Conservation (phyloP, 1,284 basidiomycete species). For the Naganishia sp. region DNA sequence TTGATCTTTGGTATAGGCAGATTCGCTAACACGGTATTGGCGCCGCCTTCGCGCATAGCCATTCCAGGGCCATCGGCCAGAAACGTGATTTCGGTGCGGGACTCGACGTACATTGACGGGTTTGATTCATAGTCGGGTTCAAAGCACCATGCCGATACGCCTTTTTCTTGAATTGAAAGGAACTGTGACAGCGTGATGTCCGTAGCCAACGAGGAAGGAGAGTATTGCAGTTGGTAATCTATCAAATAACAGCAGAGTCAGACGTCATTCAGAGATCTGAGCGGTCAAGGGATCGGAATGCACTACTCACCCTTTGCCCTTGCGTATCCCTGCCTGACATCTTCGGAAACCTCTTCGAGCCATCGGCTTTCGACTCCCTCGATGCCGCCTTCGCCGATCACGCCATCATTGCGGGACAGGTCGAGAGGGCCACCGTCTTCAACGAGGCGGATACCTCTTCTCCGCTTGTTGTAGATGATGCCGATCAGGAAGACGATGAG, state of each 20-base stretch:
- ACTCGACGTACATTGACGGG: conserved; percentile 84
- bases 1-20: conserved; percentile 91
- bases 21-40: conserved; percentile 90
- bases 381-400: conserved; percentile 87
- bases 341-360: conserved; percentile 79
- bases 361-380: conserved; percentile 88
- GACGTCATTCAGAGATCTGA: background rate
- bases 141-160: conserved; percentile 95
- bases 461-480: conserved; percentile 75
- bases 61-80: conserved; percentile 85
- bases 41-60: conserved; percentile 58
- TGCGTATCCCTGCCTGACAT: conserved; percentile 69
- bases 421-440: conserved; percentile 92
- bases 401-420: conserved; percentile 83
- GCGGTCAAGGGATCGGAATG: conserved; percentile 12
- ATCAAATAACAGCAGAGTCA: background rate
- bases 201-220: conserved; percentile 86
- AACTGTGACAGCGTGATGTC: conserved; percentile 97
- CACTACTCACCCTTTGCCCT: conserved; percentile 76
- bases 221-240: conserved; percentile 90
- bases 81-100: conserved; percentile 92
- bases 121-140: conserved; percentile 95
- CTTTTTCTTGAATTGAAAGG: conserved; percentile 95
- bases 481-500: conserved; percentile 85
- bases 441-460: conserved; percentile 75